Evolutionary conservation across 176 grass and related monocot species (phyloP).

Genomic region (Secale cereale): DNA sequence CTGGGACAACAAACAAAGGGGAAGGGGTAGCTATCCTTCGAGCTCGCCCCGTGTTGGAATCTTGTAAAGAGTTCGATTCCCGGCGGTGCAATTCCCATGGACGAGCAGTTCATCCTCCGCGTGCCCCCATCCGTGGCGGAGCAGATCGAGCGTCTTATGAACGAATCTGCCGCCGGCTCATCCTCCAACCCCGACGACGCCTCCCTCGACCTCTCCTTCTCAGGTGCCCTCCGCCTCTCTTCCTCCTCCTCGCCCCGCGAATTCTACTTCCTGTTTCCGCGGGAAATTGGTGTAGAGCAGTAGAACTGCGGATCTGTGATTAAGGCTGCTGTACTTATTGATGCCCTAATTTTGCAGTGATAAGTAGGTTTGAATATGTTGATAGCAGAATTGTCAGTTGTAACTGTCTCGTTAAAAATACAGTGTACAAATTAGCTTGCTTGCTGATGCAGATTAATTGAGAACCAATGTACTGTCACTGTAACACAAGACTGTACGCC

Average conservation of each 20-base stretch:
- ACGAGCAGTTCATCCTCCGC: constrained; percentile 91
- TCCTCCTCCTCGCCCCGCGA: background rate
- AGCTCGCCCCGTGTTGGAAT: background rate
- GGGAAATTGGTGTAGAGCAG: background rate
- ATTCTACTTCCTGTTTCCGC: background rate
- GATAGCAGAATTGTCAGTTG: background rate
- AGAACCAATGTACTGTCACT: background rate
- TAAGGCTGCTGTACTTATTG: background rate
- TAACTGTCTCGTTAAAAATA: background rate
- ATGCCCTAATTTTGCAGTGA: background rate
- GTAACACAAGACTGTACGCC: background rate
- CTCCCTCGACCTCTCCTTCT: constrained; percentile 81
- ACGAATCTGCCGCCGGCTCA: constrained; percentile 49
- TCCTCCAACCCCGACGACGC: constrained; percentile 57
- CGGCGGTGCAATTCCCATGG: constrained; percentile 38
- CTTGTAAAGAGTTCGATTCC: background rate
- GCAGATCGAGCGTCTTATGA: constrained; percentile 75
- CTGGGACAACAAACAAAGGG: background rate
- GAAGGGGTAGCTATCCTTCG: background rate
- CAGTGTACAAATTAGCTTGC: background rate
- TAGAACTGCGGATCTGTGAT: background rate
- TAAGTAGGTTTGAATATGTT: background rate
- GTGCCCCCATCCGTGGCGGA: constrained; percentile 73
- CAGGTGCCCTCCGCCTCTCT: constrained; percentile 33
- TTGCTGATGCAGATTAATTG: background rate